Percentiles rank a stretch among this genome's conserved stretches.
phyloP scores from a whole-genome alignment of 805 yeast genomes.

The Ogataea polymorpha region DNA sequence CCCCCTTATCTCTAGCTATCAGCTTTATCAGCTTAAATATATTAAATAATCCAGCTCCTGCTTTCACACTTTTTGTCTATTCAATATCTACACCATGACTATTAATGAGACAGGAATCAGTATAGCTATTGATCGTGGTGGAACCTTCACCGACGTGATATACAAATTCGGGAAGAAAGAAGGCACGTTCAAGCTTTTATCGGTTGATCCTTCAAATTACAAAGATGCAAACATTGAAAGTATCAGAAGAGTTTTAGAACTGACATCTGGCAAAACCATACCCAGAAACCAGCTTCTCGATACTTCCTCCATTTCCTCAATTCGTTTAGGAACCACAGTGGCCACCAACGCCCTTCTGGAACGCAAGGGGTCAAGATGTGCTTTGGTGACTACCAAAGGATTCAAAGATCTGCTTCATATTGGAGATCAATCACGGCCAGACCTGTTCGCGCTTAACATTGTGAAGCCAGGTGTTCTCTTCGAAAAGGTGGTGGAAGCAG shows the following conservation, averaged over 20 bases:
- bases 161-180: constrained; percentile 1
- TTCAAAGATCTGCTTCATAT: constrained; percentile 32
- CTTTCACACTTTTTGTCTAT: background rate
- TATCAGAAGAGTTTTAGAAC: constrained; percentile 24
- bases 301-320: constrained; percentile 17
- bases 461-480: constrained; percentile 22
- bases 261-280: constrained; percentile 13
- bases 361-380: constrained; percentile 22
- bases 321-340: constrained; percentile 29
- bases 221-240: constrained; percentile 28
- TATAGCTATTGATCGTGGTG: constrained; percentile 32
- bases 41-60: background rate
- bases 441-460: constrained; percentile 21
- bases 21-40: background rate
- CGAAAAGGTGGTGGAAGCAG: constrained; percentile 20
- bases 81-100: background rate
- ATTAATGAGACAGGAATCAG: background rate
- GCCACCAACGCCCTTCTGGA: constrained; percentile 27
- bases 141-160: constrained; percentile 31
- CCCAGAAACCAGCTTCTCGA: constrained; percentile 19
- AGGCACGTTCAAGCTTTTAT: constrained; percentile 28
- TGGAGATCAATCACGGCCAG: constrained; percentile 33
- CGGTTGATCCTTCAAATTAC: constrained; percentile 27
- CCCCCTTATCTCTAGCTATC: background rate
- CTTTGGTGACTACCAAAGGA: constrained; percentile 29